Evolutionary conservation across 1,284 basidiomycete genomes (phyloP).

Genomic region (Rhodofomes roseus): DNA sequence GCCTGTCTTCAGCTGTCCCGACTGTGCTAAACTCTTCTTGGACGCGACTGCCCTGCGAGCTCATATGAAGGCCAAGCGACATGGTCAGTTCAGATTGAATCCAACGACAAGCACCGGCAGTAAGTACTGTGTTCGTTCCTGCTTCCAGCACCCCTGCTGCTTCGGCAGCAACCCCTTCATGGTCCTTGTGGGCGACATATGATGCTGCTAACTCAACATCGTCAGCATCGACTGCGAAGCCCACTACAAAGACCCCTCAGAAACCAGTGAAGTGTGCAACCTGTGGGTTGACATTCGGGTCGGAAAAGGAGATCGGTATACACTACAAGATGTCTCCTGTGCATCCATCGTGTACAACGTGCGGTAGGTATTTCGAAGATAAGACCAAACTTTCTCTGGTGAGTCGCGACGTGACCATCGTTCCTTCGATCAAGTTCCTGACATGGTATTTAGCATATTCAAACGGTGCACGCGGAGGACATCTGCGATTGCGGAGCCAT

Average conservation of each 20-base stretch:
- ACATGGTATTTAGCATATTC: not conserved
- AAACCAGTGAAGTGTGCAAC: not conserved
- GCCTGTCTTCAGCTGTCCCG: not conserved
- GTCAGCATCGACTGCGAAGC: no score
- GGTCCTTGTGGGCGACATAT: not conserved
- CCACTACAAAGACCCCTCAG: no score
- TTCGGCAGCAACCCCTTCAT: not conserved
- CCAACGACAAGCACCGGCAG: not conserved
- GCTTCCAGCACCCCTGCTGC: not conserved
- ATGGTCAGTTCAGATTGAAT: not conserved
- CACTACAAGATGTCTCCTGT: not conserved
- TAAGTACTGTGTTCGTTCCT: not conserved
- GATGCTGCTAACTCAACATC: no score
- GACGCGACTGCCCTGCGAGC: not conserved
- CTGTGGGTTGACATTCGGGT: not conserved
- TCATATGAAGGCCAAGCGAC: not conserved
- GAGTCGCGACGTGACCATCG: not conserved
- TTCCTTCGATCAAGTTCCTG: not conserved
- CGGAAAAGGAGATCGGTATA: not conserved
- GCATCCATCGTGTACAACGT: not conserved
- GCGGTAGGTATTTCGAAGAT: not conserved
- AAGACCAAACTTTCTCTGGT: slow-evolving; percentile 3
- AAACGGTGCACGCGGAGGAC: not conserved
- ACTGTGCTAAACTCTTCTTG: not conserved
- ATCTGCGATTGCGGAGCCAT: not conserved